Evolutionary conservation across 2,329 filamentous ascomycete species (phyloP).

Genomic region (Septoria petroselini): DNA sequence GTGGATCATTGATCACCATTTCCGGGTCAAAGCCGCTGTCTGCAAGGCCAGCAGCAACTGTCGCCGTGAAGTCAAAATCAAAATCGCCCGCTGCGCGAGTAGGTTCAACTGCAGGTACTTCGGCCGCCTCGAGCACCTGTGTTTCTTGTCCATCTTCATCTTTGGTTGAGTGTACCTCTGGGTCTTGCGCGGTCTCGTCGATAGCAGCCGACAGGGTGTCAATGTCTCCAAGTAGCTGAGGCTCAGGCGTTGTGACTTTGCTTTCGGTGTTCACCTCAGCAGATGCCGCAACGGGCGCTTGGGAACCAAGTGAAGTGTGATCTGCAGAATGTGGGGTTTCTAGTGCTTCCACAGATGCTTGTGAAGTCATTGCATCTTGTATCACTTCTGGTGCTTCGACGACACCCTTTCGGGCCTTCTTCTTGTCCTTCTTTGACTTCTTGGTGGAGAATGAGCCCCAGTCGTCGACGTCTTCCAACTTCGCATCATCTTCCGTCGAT

Average conservation of each 20-base stretch:
- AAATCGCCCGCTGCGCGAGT: neutral
- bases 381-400: conserved; percentile 12
- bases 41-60: conserved; percentile 46
- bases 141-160: neutral
- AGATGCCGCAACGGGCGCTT: too few relatives aligned
- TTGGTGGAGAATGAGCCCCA: conserved; percentile 29
- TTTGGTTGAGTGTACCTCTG: too few relatives aligned
- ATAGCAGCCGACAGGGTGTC: too few relatives aligned
- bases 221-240: too few relatives aligned
- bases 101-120: neutral
- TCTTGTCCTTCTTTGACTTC: conserved; percentile 45
- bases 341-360: neutral
- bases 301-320: too few relatives aligned
- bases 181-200: too few relatives aligned
- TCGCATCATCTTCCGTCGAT: neutral
- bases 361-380: conserved; percentile 9
- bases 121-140: neutral
- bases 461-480: conserved; percentile 20
- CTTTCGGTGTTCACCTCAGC: too few relatives aligned
- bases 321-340: too few relatives aligned
- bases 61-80: conserved; percentile 49
- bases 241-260: too few relatives aligned
- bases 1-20: conserved; percentile 45
- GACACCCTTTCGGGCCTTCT: conserved; percentile 37
- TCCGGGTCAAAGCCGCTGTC: conserved; percentile 48